These are phyloP conservation scores for Lachnellula cervina DNA, from an alignment of 2,329 filamentous ascomycete species.

Conservation along the genomic window DNA sequence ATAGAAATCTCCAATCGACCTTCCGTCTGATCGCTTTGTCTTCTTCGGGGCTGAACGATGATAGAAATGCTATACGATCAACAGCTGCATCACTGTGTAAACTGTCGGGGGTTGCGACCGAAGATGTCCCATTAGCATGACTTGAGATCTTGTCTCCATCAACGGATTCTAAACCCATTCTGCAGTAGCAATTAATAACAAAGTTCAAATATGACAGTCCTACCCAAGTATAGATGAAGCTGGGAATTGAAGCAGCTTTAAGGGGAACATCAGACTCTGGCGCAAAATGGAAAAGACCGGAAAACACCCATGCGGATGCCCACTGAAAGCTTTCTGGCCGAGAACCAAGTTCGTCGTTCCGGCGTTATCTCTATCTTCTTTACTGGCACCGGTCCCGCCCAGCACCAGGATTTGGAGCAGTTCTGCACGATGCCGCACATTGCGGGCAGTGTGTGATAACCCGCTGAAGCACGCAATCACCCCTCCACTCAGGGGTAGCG, in stretches of 20 bases:
- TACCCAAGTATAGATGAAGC: too few species aligned
- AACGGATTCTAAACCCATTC: conserved; percentile 1
- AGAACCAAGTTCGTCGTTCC: neutral
- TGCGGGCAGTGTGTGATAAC: conserved; percentile 7
- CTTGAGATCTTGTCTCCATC: conserved; percentile 7
- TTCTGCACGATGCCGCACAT: neutral
- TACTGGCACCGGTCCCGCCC: neutral
- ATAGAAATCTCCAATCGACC: conserved; percentile 35
- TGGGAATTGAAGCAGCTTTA: too few species aligned
- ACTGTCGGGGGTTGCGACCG: conserved; percentile 3
- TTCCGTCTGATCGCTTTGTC: conserved; percentile 37
- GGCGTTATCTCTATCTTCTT: neutral
- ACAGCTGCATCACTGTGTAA: conserved; percentile 12
- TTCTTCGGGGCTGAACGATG: conserved; percentile 36
- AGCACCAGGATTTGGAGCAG: neutral
- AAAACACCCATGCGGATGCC: too few species aligned
- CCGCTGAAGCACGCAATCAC: conserved; percentile 17
- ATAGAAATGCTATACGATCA: conserved; percentile 30
- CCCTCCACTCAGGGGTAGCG: neutral
- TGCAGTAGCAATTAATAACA: too few species aligned
- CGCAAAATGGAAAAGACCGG: too few species aligned
- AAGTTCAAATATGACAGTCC: too few species aligned
- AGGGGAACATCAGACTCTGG: too few species aligned
- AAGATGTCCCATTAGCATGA: neutral
- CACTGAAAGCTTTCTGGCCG: neutral